Evolutionary conservation across 108 stramenopile genomes (phyloP), one percentile per base, ranked within the genome.

Genomic region (Skeletonema tropicum): DNA sequence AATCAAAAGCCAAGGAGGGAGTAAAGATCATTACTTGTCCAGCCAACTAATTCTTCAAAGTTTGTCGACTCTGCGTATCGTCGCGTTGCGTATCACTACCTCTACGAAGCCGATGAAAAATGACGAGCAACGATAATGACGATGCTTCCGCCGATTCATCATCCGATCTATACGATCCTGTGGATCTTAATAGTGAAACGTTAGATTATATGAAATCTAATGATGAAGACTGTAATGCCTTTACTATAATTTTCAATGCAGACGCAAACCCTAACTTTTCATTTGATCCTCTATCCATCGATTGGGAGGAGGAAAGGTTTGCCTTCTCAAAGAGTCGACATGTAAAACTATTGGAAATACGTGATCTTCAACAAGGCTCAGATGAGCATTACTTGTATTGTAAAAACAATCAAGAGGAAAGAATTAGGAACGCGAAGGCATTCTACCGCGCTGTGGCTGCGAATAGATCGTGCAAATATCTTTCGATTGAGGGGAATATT

Each of bases 271-370:
- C 59, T 4, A 60, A 60, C 59, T 60, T 60, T 14, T 23, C 0
- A 60, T 60, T 60, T 35, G 33, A 60, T n/a, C 59, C 59, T 14
- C 59, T 60, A 33, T 60, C 59, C 12, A 60, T 60, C 2, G 59
- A 60, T 60, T 60, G 59, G 59, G 15, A 60, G 59, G 21, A 12
- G 31, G 59, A 60, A 30, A 5, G 15, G 4, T 12, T 2, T n/a
- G 59, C 19, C 59, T 21, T 60, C 2, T 60, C 59, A 3, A 23
- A 60, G 13, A 60, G 33, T 35, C 19, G 13, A 33, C 59, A 35
- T 60, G 11, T 60, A 2, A 30, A 5, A 19, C 21, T 35, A n/a
- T 17, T 60, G 29, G 23, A 60, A 60, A 60, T 60, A 14, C 15
- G 17, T 3, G 59, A 60, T 35, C 33, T 35, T 30, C 29, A 33